Base-by-base conservation (phyloP, 73 alveolate species). In the Paramecium sonneborni region DNA sequence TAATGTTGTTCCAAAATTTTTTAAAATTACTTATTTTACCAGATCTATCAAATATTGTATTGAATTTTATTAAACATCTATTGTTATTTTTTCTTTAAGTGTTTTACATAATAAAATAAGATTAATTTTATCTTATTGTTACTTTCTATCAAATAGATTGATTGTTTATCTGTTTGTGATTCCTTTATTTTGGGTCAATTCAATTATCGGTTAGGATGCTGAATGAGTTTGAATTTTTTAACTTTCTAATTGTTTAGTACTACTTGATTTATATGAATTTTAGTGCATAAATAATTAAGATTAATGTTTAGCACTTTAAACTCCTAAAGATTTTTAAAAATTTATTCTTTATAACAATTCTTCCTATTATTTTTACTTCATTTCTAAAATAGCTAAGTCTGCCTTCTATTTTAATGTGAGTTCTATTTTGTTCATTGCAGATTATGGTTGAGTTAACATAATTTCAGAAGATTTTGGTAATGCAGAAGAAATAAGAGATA, bases 141-240 rank as follows among this genome's bases (percentile, higher is more conserved):
- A 39, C 15, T 79, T 79, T 24, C 90, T 79, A 79, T 24, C 8
- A 10, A 21, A 43, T 41, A 43, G 14, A 43, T 79, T 20, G 1
- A 38, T 14, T 32, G 1, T 18, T 21, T 79, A 79, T 76, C 90
- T 79, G 6, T 57, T 79, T 12, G 90, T 79, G 6, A 79, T 11
- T 7, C 57, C 76, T 46, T 43, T 79, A 43, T 79, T 79, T n/a
- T 32, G 21, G 12, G n/a, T 30, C 5, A 74, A 35, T 34, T 74
- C 87, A 37, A 79, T 79, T 7, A 79, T 23, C 10, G 90, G 90
- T 79, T 79, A 10, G 3, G 90, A 79, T 6, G 90, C 44, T 23
- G 76, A 43, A 26, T 79, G 90, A 21, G 76, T 20, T 43, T 79
- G 41, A 79, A 21, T 15, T 79, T 79, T 79, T 38, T 72, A 20